Evolutionary conservation across 305 asterid genomes (phyloP).

Genomic region (Nicotiana rustica): DNA sequence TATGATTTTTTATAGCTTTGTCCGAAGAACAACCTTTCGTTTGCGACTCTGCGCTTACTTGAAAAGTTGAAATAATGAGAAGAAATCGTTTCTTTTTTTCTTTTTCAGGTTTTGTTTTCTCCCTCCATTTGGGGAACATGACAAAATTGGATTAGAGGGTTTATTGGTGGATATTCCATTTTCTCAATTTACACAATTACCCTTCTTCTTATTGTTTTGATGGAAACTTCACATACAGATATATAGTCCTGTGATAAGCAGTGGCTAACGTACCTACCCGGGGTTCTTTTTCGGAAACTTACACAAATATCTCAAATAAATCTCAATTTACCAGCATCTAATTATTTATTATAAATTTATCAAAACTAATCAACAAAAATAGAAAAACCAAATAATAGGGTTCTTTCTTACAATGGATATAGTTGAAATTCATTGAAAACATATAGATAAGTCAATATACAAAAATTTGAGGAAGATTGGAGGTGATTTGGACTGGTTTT

Average conservation of each 20-base stretch:
- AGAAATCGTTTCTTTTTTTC: neutral
- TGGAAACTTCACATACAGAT: neutral
- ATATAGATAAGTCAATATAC: too few species aligned
- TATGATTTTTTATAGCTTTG: conserved; percentile 10
- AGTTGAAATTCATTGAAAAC: too few species aligned
- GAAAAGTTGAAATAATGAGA: conserved; percentile 25
- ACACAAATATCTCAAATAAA: too few species aligned
- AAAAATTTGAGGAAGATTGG: too few species aligned
- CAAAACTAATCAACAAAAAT: too few species aligned
- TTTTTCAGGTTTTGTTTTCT: conserved; percentile 13
- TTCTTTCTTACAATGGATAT: too few species aligned
- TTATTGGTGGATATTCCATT: conserved; percentile 30
- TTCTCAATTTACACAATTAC: neutral
- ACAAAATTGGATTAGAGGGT: conserved; percentile 29
- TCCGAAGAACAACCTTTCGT: conserved; percentile 22
- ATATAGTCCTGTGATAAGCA: neutral
- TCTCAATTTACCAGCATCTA: too few species aligned
- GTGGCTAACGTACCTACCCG: neutral
- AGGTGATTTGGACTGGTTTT: too few species aligned
- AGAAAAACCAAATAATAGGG: too few species aligned
- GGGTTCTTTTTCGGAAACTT: neutral
- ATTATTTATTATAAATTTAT: too few species aligned
- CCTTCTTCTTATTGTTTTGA: conserved; percentile 7
- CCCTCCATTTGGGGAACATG: conserved; percentile 27
- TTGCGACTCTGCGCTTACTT: conserved; percentile 33